Conservation (phyloP, 1,139 yeast genomes). For the Sugiyamaella castrensis region DNA sequence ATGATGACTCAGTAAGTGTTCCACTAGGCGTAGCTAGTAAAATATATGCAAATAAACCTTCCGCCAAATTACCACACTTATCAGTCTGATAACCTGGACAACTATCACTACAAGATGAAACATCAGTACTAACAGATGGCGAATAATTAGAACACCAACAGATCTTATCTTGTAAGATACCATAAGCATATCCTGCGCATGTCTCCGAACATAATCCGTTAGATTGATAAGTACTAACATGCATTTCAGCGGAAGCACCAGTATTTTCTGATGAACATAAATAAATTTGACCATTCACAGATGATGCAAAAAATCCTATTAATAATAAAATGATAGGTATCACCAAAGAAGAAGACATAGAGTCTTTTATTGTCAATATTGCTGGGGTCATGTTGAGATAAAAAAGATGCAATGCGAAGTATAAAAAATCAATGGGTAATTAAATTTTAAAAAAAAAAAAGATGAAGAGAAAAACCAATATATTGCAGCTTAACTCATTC, state of each 20-base stretch:
- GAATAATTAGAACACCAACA: constrained; percentile 63
- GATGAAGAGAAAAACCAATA: too few species aligned
- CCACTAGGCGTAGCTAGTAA: constrained; percentile 39
- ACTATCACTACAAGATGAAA: constrained; percentile 43
- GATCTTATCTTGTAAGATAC: constrained; percentile 48
- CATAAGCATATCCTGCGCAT: constrained; percentile 56
- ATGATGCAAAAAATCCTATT: too few species aligned
- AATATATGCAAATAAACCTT: constrained; percentile 46
- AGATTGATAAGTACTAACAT: constrained; percentile 44
- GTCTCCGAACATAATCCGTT: constrained; percentile 53
- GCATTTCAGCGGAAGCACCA: constrained; percentile 31
- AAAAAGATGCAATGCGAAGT: too few species aligned
- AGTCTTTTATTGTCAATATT: too few species aligned
- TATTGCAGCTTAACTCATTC: too few species aligned
- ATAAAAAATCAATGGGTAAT: too few species aligned
- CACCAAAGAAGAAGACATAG: background rate
- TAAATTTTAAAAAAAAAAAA: too few species aligned
- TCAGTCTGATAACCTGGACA: constrained; percentile 57
- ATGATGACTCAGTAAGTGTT: constrained; percentile 30
- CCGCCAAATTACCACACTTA: constrained; percentile 42
- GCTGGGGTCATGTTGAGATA: too few species aligned
- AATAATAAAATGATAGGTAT: too few species aligned
- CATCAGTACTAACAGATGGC: constrained; percentile 42
- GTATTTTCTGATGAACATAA: constrained; percentile 51
- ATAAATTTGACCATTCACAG: constrained; percentile 18